Conservation (phyloP, 495 filamentous ascomycete species). For the Penicillium ucsense region DNA sequence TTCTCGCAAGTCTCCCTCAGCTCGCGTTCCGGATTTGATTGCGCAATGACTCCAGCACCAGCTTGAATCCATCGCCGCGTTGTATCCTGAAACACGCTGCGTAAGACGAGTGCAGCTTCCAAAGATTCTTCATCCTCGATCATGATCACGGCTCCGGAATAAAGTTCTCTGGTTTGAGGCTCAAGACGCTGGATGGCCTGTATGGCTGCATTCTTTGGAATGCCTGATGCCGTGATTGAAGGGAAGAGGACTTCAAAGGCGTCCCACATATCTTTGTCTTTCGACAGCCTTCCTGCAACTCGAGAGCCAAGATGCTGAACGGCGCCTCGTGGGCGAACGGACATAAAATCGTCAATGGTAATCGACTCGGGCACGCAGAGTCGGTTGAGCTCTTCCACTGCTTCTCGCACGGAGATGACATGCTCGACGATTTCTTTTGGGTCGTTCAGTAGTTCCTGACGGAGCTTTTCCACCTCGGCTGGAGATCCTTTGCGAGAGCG, state of each 20-base stretch:
- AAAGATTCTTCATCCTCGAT: conserved; percentile 2
- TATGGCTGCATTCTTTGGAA: conserved; percentile 7
- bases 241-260: conserved; percentile 9
- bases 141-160: conserved; percentile 12
- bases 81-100: conserved; percentile 10
- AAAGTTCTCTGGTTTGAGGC: conserved; percentile 7
- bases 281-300: conserved; percentile 5
- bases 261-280: conserved; percentile 10
- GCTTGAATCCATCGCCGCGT: conserved; percentile 10
- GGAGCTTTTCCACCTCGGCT: conserved; percentile 1
- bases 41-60: conserved; percentile 10
- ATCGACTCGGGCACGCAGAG: conserved; percentile 3
- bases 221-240: conserved; percentile 12
- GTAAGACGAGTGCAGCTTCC: conserved; percentile 11
- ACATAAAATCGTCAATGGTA: conserved; percentile 11
- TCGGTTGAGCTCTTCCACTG: conserved; percentile 6
- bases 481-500: conserved; percentile 1
- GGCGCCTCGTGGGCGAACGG: conserved; percentile 5
- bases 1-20: conserved; percentile 4
- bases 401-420: conserved; percentile 11
- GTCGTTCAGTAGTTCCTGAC: conserved; percentile 5
- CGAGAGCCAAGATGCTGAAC: conserved; percentile 14
- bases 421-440: conserved; percentile 12
- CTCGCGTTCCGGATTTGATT: conserved; percentile 9
- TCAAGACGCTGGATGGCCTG: conserved; percentile 11